phyloP scores from a whole-genome alignment of 1,139 yeast species.

The Eremothecium cymbalariae region DNA sequence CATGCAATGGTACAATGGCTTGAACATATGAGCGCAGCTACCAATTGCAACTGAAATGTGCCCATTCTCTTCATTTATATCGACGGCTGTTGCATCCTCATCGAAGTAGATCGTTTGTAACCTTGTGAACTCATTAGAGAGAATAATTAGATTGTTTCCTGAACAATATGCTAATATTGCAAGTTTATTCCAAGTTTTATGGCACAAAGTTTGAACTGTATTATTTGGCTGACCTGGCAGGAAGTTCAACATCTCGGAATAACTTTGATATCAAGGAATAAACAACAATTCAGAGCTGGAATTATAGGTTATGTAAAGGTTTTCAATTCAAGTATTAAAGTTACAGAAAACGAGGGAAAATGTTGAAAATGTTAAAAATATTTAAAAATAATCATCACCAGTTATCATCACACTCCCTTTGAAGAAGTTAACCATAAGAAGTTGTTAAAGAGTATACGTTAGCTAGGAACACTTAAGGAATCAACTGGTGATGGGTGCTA shows the following conservation, averaged over 20 bases:
- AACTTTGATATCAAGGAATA: too few species aligned
- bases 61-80: slow-evolving; percentile 53
- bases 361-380: too few species aligned
- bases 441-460: too few species aligned
- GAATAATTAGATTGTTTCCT: slow-evolving; percentile 73
- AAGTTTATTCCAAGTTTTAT: slow-evolving; percentile 60
- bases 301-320: too few species aligned
- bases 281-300: too few species aligned
- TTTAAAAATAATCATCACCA: too few species aligned
- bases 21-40: slow-evolving; percentile 30
- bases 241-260: slow-evolving; percentile 62
- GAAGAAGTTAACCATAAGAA: too few species aligned
- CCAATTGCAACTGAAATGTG: slow-evolving; percentile 37
- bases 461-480: too few species aligned
- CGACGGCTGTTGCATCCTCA: slow-evolving; percentile 58
- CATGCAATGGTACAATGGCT: slow-evolving; percentile 37
- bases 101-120: slow-evolving; percentile 73
- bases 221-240: slow-evolving; percentile 81
- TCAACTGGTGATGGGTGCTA: slow-evolving; percentile 36
- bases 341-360: too few species aligned
- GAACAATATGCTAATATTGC: slow-evolving; percentile 71
- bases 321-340: too few species aligned
- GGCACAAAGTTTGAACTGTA: slow-evolving; percentile 47
- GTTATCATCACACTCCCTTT: too few species aligned
- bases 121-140: slow-evolving; percentile 43